phyloP scores from a whole-genome alignment of 2,329 filamentous ascomycete genomes.

The Torrubiellomyces zombiae region DNA sequence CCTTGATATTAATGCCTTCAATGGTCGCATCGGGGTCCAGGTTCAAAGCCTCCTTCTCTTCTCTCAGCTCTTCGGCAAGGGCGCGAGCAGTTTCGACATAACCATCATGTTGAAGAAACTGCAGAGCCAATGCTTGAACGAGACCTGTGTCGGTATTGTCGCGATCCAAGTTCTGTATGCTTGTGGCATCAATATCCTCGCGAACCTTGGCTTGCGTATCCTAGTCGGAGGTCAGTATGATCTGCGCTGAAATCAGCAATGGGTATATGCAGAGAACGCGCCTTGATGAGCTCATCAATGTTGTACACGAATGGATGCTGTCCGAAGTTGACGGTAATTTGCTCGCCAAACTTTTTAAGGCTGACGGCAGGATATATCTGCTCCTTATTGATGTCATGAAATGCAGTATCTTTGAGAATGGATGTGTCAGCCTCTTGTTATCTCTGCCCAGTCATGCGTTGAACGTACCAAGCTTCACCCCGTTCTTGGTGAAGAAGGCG shows the following conservation, averaged over 20 bases:
- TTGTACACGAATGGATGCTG: conserved; percentile 73
- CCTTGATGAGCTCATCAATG: conserved; percentile 73
- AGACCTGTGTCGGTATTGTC: conserved; percentile 57
- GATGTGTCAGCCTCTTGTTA: too few species aligned
- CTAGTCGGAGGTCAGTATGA: conserved; percentile 19
- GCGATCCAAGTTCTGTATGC: conserved; percentile 43
- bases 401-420: too few species aligned
- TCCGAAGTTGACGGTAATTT: conserved; percentile 48
- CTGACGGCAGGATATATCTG: conserved; percentile 51
- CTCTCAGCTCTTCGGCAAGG: conserved; percentile 66
- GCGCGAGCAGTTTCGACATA: conserved; percentile 85
- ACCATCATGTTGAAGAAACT: conserved; percentile 87
- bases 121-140: conserved; percentile 64
- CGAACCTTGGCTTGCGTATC: conserved; percentile 43
- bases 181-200: conserved; percentile 39
- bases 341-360: conserved; percentile 47
- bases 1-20: conserved; percentile 48
- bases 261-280: conserved; percentile 20
- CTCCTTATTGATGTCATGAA: conserved; percentile 44
- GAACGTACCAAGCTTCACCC: conserved; percentile 32
- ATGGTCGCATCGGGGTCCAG: conserved; percentile 35
- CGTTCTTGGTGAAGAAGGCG: conserved; percentile 56
- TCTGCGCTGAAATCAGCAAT: neutral
- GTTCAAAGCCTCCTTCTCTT: conserved; percentile 55
- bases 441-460: conserved; percentile 32